Percentiles rank a stretch among this genome's conserved stretches.
These are phyloP conservation scores for Fusarium sp. DNA, from an alignment of 2,329 filamentous ascomycete species.

Conservation along the genomic window DNA sequence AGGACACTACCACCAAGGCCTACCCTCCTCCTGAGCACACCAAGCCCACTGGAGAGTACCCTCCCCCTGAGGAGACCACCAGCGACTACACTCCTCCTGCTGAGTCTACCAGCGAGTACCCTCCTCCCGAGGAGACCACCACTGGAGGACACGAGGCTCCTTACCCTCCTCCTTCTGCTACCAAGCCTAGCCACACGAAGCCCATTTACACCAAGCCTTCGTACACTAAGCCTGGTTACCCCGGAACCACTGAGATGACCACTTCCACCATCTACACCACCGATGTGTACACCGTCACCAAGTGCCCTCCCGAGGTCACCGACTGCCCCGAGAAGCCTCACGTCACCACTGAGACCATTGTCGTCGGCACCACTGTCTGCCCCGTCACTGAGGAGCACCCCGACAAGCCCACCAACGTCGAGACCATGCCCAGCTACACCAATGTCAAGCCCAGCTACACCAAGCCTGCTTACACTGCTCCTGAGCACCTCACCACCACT, in stretches of 20 bases:
- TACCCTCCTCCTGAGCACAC: slow-evolving; percentile 4
- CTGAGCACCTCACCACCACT: slow-evolving; percentile 23
- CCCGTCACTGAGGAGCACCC: slow-evolving; percentile 24
- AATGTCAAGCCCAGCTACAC: not conserved
- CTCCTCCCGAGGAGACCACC: not conserved
- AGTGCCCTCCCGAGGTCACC: slow-evolving; percentile 19
- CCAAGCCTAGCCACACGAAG: slow-evolving; percentile 14
- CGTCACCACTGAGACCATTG: slow-evolving; percentile 26
- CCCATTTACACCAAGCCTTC: slow-evolving; percentile 21
- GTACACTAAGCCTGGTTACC: slow-evolving; percentile 8
- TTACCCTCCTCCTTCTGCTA: slow-evolving; percentile 2
- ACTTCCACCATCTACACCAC: slow-evolving; percentile 40
- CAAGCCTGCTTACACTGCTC: slow-evolving; percentile 1
- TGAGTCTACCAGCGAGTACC: not conserved
- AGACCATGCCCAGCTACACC: slow-evolving; percentile 2
- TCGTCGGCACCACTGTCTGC: slow-evolving; percentile 27
- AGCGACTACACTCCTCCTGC: not conserved
- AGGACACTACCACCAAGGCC: not conserved
- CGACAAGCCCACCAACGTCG: not conserved
- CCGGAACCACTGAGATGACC: slow-evolving; percentile 22
- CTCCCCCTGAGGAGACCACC: slow-evolving; percentile 3
- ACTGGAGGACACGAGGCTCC: not conserved
- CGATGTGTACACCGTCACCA: slow-evolving; percentile 20
- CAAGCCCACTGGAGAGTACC: not conserved
- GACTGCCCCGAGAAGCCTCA: slow-evolving; percentile 24